Percentiles rank a stretch among this genome's conserved stretches.
These are phyloP conservation scores for Coemansia sp. DNA, from an alignment of 371 early-diverging fungal genomes.

Conservation along the genomic window DNA sequence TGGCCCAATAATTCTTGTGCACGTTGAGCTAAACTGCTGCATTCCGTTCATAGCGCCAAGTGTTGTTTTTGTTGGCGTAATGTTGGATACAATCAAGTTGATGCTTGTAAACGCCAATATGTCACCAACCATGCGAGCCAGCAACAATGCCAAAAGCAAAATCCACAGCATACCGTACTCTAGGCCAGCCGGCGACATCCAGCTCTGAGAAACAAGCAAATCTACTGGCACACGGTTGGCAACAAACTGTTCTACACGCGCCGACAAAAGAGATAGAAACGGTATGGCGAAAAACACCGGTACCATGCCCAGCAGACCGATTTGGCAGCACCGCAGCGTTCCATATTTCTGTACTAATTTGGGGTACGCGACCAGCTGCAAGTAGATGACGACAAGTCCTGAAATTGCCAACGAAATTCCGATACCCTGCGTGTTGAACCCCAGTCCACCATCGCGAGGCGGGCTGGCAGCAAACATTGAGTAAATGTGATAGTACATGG, in stretches of 20 bases:
- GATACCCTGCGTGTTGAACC: constrained; percentile 57
- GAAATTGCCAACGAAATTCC: constrained; percentile 59
- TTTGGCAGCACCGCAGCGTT: constrained; percentile 55
- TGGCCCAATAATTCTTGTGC: constrained; percentile 39
- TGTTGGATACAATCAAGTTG: constrained; percentile 40
- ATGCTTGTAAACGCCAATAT: constrained; percentile 36
- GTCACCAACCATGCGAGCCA: constrained; percentile 16
- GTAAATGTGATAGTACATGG: constrained; percentile 73
- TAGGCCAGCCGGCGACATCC: neutral
- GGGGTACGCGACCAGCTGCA: constrained; percentile 65
- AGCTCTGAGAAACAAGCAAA: neutral
- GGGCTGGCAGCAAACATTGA: constrained; percentile 63
- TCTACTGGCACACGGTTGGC: no score
- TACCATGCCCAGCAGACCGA: constrained; percentile 51
- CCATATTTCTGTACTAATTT: constrained; percentile 53
- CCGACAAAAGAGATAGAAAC: constrained; percentile 28
- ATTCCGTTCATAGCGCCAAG: constrained; percentile 50
- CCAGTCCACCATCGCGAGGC: constrained; percentile 60
- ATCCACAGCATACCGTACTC: constrained; percentile 28
- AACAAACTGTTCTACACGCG: neutral
- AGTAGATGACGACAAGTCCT: constrained; percentile 57
- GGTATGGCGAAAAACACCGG: constrained; percentile 57
- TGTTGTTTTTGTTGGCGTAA: constrained; percentile 24
- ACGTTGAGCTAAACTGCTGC: constrained; percentile 36
- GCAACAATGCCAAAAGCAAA: constrained; percentile 14